These are phyloP conservation scores for Fusarium sororula DNA, from an alignment of 2,329 filamentous ascomycete genomes.

Conservation along the genomic window DNA sequence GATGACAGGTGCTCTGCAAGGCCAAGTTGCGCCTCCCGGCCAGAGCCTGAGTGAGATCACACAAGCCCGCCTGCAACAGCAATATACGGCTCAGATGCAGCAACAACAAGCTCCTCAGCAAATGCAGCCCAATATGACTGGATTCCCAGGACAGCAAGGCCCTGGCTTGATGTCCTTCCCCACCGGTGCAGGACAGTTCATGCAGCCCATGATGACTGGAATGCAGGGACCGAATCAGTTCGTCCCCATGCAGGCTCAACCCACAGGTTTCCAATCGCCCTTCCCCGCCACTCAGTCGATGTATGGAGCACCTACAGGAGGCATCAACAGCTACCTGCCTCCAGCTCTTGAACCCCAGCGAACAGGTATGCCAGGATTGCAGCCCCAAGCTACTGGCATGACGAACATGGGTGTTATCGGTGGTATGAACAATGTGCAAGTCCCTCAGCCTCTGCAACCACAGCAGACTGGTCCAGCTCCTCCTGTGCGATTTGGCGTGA, in stretches of 20 bases:
- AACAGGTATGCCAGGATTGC: slow-evolving; percentile 60
- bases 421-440: slow-evolving; percentile 56
- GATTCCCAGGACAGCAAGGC: slow-evolving; percentile 47
- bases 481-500: slow-evolving; percentile 87
- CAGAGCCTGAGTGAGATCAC: slow-evolving; percentile 80
- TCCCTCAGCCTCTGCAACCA: slow-evolving; percentile 57
- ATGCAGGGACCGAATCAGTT: slow-evolving; percentile 54
- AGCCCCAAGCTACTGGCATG: slow-evolving; percentile 57
- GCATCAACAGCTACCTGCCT: slow-evolving; percentile 67
- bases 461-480: slow-evolving; percentile 75
- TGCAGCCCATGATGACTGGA: slow-evolving; percentile 63
- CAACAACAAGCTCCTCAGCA: slow-evolving; percentile 50
- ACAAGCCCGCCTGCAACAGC: slow-evolving; percentile 72
- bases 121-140: slow-evolving; percentile 52
- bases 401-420: slow-evolving; percentile 49
- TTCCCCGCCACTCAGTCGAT: slow-evolving; percentile 58
- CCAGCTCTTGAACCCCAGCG: slow-evolving; percentile 68
- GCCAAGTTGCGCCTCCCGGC: slow-evolving; percentile 74
- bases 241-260: slow-evolving; percentile 65
- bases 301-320: slow-evolving; percentile 55
- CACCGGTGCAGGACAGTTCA: slow-evolving; percentile 48
- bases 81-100: slow-evolving; percentile 61
- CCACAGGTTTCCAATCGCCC: slow-evolving; percentile 66
- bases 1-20: slow-evolving; percentile 75
- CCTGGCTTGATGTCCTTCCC: slow-evolving; percentile 53